phyloP scores from a whole-genome alignment of 1,139 yeast genomes.

The Groenewaldozyma auringiensis region DNA sequence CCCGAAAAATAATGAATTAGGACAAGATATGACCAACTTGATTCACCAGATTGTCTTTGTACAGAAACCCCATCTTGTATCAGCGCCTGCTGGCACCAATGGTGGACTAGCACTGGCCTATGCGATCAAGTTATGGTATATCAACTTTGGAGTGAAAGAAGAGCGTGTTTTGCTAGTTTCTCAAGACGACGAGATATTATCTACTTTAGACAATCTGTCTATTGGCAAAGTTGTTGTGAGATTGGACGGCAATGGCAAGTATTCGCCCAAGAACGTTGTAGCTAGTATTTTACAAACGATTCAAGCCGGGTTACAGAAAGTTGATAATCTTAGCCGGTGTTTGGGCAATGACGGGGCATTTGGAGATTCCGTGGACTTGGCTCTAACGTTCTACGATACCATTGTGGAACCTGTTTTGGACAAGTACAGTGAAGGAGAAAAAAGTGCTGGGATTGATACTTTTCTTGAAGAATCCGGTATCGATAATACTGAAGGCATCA shows the following conservation, averaged over 20 bases:
- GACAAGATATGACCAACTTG: no score
- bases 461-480: neutral
- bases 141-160: neutral
- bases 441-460: neutral
- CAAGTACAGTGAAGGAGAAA: neutral
- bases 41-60: neutral
- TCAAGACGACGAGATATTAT: constrained; percentile 16
- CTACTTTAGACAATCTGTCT: constrained; percentile 18
- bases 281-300: constrained; percentile 17
- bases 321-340: constrained; percentile 30
- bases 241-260: constrained; percentile 20
- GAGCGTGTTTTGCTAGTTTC: neutral
- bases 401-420: neutral
- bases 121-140: neutral
- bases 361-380: constrained; percentile 40
- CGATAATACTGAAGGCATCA: neutral
- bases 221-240: constrained; percentile 22
- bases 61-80: neutral
- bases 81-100: neutral
- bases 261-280: neutral
- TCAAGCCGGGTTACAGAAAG: constrained; percentile 24
- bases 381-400: constrained; percentile 27
- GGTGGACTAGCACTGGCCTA: neutral
- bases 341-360: constrained; percentile 37
- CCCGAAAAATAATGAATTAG: no score